Percentiles rank a stretch among this genome's conserved stretches.
These are phyloP conservation scores for Mortierella sp. DNA, from an alignment of 371 early-diverging fungal species.

Conservation along the genomic window DNA sequence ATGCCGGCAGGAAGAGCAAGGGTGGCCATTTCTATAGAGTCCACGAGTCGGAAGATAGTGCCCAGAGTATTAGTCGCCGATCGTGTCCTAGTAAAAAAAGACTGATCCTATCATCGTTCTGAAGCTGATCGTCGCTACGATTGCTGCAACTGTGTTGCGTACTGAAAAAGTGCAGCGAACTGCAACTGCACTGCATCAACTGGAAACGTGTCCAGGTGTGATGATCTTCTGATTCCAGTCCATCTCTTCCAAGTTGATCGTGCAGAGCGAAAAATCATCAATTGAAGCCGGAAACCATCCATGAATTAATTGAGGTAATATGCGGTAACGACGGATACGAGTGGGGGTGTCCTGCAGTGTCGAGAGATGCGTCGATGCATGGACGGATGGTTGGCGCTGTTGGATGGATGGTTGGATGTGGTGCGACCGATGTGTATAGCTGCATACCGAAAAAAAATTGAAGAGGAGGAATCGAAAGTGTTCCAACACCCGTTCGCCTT, in stretches of 20 bases:
- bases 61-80: neutral
- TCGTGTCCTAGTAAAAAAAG: neutral
- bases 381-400: constrained; percentile 17
- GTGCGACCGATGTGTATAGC: neutral
- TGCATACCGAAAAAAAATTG: constrained; percentile 40
- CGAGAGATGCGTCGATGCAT: constrained; percentile 4
- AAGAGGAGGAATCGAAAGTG: constrained; percentile 31
- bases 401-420: constrained; percentile 30
- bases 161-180: no score
- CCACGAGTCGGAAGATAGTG: neutral
- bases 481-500: neutral
- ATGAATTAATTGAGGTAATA: neutral
- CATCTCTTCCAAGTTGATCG: neutral
- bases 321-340: neutral
- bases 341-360: neutral
- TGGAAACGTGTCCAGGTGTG: neutral
- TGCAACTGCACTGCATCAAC: neutral
- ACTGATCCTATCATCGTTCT: neutral
- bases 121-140: neutral
- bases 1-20: constrained; percentile 77
- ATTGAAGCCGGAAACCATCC: neutral
- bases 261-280: neutral
- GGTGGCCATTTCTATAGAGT: constrained; percentile 67
- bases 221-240: neutral
- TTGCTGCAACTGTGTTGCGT: neutral